These are phyloP conservation scores for Fusarium sp. DNA, from an alignment of 2,329 filamentous ascomycete genomes.

Conservation along the genomic window DNA sequence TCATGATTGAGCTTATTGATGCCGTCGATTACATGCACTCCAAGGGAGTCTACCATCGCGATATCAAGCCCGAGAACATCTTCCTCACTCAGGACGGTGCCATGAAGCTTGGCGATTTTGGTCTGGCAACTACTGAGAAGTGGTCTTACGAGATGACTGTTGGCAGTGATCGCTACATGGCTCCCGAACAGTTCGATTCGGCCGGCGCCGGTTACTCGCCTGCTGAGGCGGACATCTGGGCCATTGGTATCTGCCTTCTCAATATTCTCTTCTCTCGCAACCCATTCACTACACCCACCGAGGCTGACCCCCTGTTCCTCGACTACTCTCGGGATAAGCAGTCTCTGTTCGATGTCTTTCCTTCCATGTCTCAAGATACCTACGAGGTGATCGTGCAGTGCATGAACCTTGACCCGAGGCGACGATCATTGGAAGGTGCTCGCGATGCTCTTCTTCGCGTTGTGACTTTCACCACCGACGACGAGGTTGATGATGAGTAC, in stretches of 20 bases:
- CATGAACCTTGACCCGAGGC: constrained; percentile 88
- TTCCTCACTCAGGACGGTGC: constrained; percentile 86
- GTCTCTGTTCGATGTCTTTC: constrained; percentile 96
- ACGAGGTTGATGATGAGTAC: constrained; percentile 93
- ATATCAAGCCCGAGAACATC: constrained; percentile 99
- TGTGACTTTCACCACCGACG: constrained; percentile 91
- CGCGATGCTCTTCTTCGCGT: constrained; percentile 81
- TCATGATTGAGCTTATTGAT: constrained; percentile 94
- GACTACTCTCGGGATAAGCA: constrained; percentile 95
- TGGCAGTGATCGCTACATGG: constrained; percentile 99
- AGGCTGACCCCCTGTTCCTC: constrained; percentile 90
- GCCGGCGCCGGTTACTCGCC: constrained; percentile 88
- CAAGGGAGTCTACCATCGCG: constrained; percentile 92
- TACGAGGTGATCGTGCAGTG: constrained; percentile 92
- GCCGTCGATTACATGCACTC: constrained; percentile 90
- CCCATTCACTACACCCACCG: constrained; percentile 89
- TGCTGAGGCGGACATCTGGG: constrained; percentile 94
- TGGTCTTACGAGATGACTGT: constrained; percentile 95
- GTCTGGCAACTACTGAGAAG: constrained; percentile 85
- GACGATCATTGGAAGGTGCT: constrained; percentile 81
- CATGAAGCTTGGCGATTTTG: constrained; percentile 98
- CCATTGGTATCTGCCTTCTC: constrained; percentile 93
- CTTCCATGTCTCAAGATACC: constrained; percentile 97
- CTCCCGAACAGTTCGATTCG: constrained; percentile 96
- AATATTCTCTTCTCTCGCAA: constrained; percentile 98